Percentiles rank a stretch among this genome's conserved stretches.
Evolutionary conservation across 208 protist species (phyloP).

Genomic region (Histomonas meleagridis): DNA sequence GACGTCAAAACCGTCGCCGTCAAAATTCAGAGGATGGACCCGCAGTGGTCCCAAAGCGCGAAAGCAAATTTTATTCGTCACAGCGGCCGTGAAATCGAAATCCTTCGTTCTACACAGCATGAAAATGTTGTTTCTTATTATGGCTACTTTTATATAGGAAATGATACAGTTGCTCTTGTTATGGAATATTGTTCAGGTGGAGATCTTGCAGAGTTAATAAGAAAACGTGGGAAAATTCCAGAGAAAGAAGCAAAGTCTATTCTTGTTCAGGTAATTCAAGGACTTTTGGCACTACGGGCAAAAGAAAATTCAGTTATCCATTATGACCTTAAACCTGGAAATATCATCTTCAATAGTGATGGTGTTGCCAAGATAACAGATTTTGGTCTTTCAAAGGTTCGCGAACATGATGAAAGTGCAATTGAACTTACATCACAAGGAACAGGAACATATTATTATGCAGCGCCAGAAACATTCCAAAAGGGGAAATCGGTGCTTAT

Average conservation of each 20-base stretch:
- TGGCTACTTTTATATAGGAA: background rate
- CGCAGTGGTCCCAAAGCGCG: background rate
- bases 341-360: background rate
- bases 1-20: background rate
- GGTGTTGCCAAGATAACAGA: background rate
- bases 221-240: background rate
- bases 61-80: background rate
- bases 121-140: background rate
- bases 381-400: background rate
- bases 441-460: background rate
- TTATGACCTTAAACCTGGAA: constrained; percentile 19
- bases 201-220: background rate
- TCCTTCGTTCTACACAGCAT: background rate
- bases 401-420: background rate
- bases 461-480: background rate
- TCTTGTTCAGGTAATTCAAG: background rate
- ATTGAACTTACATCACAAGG: constrained; percentile 21
- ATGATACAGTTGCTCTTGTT: background rate
- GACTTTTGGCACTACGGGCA: background rate
- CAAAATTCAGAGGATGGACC: background rate
- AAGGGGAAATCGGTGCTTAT: background rate
- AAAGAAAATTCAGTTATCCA: background rate
- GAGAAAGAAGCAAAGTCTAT: constrained; percentile 12
- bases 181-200: constrained; percentile 19
- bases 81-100: background rate